Base-by-base conservation (phyloP, 1,139 yeast genomes). In the Arxiozyma slooffiae region DNA sequence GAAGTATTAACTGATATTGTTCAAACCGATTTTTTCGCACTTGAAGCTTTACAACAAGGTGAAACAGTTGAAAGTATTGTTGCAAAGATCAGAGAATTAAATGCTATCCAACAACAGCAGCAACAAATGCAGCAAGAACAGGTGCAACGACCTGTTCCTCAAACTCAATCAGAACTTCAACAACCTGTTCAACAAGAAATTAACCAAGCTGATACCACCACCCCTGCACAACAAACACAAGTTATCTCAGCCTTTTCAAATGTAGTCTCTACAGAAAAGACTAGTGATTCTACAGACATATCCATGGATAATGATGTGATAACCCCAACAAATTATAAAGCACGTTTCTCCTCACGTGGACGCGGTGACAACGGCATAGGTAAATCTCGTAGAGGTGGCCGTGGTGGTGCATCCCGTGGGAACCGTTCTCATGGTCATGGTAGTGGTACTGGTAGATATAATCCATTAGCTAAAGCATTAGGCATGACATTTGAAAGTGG, bases 21-120 rank as follows among this genome's bases (percentile, higher is more conserved):
- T 4, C 66, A 70, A 38, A 70, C 78, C 52, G 78, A 86, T 1
- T 82, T 79, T 59, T 70, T 72, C 26, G 92, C 83, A 46, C 69
- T 80, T 41, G 69, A 71, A 46, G 72, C 75, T 39, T 66, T 78
- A 43, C 70, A 67, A 60, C 59, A 66, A 43, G 64, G 67, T 36
- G 67, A 64, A 48, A 51, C 63, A 24, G 59, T 58, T 30, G 61
- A 63, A 30, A 59, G 59, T 39, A 64, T 64, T 49, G 67, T 63
- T 14, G 52, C 54, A 11, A 66, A 64, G 56, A 60, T 62, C 21
- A 57, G 62, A 53, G 61, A 53, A 30, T 51, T 53, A 49, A 54
- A 56, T 47, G 54, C 52, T 20, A 49, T 52, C 16, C 47, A 44
- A 36, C 49, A 47, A 14, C 48, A 44, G 8, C 50, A 48, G n/a